phyloP scores from a whole-genome alignment of 2,329 filamentous ascomycete genomes.

The Xylaria sp. region DNA sequence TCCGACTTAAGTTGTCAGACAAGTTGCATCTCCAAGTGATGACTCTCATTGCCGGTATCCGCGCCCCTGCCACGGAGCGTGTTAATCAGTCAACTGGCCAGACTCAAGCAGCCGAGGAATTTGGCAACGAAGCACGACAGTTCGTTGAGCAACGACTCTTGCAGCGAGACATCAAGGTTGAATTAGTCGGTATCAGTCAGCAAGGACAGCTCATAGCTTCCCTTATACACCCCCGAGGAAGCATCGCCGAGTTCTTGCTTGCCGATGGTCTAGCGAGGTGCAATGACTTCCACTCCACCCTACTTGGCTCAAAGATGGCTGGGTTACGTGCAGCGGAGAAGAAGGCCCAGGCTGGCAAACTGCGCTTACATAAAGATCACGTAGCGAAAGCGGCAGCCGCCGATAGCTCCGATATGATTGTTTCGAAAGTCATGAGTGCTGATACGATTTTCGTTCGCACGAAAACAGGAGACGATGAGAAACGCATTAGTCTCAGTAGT shows the following conservation, averaged over 20 bases:
- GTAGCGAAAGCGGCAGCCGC: constrained; percentile 74
- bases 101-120: constrained; percentile 86
- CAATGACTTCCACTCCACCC: constrained; percentile 93
- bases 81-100: constrained; percentile 76
- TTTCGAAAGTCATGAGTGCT: constrained; percentile 85
- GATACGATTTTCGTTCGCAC: constrained; percentile 89
- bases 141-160: constrained; percentile 89
- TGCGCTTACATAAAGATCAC: constrained; percentile 84
- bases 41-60: constrained; percentile 87
- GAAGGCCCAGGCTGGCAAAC: constrained; percentile 78
- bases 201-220: constrained; percentile 92
- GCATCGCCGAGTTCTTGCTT: constrained; percentile 91
- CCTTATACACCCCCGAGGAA: constrained; percentile 88
- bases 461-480: constrained; percentile 83
- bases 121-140: constrained; percentile 85
- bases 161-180: constrained; percentile 85
- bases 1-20: constrained; percentile 82
- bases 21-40: constrained; percentile 90
- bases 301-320: constrained; percentile 91
- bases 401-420: constrained; percentile 80
- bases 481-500: constrained; percentile 91
- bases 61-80: constrained; percentile 89
- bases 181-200: constrained; percentile 86
- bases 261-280: constrained; percentile 90
- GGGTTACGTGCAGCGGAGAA: constrained; percentile 87